These are phyloP conservation scores for Erucastrum elatum DNA, from an alignment of 345 rosid genomes.

Conservation along the genomic window DNA sequence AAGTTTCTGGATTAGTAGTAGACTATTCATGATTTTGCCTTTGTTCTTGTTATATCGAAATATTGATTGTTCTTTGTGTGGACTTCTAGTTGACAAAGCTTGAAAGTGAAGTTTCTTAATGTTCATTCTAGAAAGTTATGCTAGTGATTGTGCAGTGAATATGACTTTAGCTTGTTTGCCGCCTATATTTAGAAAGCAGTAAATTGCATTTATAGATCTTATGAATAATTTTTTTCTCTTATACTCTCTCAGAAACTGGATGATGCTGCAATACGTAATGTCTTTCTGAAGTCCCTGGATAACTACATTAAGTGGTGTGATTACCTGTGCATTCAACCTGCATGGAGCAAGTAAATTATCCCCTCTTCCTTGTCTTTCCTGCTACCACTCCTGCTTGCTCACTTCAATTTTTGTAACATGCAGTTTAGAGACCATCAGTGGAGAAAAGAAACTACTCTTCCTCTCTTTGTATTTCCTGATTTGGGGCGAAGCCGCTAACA, in stretches of 20 bases:
- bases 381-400: constrained; percentile 25
- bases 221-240: background rate
- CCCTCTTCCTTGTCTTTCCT: constrained; percentile 21
- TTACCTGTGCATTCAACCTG: constrained; percentile 82
- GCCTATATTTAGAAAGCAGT: constrained; percentile 1
- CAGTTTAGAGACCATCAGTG: constrained; percentile 79
- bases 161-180: background rate
- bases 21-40: background rate
- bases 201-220: constrained; percentile 15
- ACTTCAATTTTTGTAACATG: constrained; percentile 25
- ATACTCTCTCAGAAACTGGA: constrained; percentile 60
- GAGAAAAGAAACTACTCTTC: constrained; percentile 79
- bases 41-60: background rate
- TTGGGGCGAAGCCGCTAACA: constrained; percentile 95
- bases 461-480: constrained; percentile 80
- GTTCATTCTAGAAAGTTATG: constrained; percentile 10
- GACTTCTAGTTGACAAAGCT: constrained; percentile 1
- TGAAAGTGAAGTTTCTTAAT: background rate
- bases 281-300: constrained; percentile 77
- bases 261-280: constrained; percentile 69
- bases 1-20: background rate
- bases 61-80: background rate
- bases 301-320: constrained; percentile 92
- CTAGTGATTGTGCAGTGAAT: constrained; percentile 12
- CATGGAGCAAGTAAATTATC: constrained; percentile 75